A percentile compares a stretch with the other conserved stretches of the same genome.
Evolutionary conservation across 1,139 yeast species (phyloP).

Genomic region (Blastobotrys arbuscula): DNA sequence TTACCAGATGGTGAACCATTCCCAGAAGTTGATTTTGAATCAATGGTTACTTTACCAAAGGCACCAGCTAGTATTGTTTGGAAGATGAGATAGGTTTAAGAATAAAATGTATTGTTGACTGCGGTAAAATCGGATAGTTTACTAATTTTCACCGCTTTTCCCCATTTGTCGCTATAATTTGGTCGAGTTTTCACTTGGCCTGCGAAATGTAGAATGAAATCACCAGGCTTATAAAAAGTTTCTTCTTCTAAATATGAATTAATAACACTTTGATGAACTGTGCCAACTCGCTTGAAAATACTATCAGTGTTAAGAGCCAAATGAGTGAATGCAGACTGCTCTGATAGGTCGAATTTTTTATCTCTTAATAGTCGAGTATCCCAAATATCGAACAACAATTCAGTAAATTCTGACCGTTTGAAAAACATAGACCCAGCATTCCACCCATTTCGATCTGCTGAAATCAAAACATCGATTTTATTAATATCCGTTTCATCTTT

Average conservation of each 20-base stretch:
- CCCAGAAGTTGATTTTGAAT: conserved; percentile 78
- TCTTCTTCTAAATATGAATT: conserved; percentile 5
- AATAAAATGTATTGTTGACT: too few relatives aligned
- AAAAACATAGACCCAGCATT: conserved; percentile 37
- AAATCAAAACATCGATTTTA: conserved; percentile 24
- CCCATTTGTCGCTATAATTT: too few relatives aligned
- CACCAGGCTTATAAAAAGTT: conserved; percentile 4
- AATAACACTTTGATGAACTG: conserved; percentile 1
- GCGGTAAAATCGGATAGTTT: too few relatives aligned
- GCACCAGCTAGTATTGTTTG: conserved; percentile 75
- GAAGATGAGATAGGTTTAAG: conserved; percentile 46
- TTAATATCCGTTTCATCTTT: too few relatives aligned
- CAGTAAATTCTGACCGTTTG: conserved; percentile 26
- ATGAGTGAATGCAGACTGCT: conserved; percentile 4
- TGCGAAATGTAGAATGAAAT: conserved; percentile 9
- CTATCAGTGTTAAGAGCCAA: neutral
- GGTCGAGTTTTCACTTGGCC: conserved; percentile 3
- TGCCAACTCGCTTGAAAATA: conserved; percentile 1
- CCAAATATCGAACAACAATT: conserved; percentile 18
- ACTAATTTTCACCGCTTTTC: too few relatives aligned
- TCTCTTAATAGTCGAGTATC: conserved; percentile 9
- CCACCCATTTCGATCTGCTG: conserved; percentile 30
- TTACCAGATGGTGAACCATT: conserved; percentile 51
- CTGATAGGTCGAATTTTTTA: neutral
- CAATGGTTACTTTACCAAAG: conserved; percentile 90